phyloP scores from a whole-genome alignment of 768 basidiomycete species.

The Rickenella mellea region DNA sequence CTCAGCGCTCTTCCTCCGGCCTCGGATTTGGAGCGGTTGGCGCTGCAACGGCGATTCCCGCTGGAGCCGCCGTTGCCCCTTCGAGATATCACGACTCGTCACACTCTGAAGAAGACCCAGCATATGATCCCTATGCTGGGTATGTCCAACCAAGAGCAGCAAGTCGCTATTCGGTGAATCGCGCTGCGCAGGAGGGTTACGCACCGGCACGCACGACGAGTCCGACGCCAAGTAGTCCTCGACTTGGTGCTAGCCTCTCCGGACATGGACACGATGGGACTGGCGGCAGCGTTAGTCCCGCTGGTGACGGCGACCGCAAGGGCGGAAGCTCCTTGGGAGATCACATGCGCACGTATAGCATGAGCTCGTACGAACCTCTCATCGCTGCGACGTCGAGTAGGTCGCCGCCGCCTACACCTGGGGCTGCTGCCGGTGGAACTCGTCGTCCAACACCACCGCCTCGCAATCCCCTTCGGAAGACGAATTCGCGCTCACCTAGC shows the following conservation, averaged over 20 bases:
- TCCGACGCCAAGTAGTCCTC: constrained; percentile 20
- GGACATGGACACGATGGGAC: constrained; percentile 7
- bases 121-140: constrained; percentile 48
- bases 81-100: constrained; percentile 24
- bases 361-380: constrained; percentile 53
- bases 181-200: constrained; percentile 29
- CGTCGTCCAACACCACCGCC: constrained; percentile 24
- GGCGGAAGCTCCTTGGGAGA: constrained; percentile 16
- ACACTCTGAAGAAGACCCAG: constrained; percentile 11
- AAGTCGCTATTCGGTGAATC: constrained; percentile 10
- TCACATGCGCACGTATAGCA: constrained; percentile 40
- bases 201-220: constrained; percentile 35
- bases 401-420: constrained; percentile 13
- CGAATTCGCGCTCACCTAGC: too few relatives aligned
- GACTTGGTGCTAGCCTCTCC: constrained; percentile 9
- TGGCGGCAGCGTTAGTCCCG: constrained; percentile 18
- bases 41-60: too few relatives aligned
- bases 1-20: constrained; percentile 29
- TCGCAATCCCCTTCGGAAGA: constrained; percentile 22
- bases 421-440: constrained; percentile 4
- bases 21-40: constrained; percentile 12
- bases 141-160: constrained; percentile 17
- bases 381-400: constrained; percentile 24
- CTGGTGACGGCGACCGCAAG: constrained; percentile 15
- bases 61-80: constrained; percentile 6